Evolutionary conservation across 2,329 filamentous ascomycete genomes (phyloP).

Genomic region (Hymenoscyphus albidus): DNA sequence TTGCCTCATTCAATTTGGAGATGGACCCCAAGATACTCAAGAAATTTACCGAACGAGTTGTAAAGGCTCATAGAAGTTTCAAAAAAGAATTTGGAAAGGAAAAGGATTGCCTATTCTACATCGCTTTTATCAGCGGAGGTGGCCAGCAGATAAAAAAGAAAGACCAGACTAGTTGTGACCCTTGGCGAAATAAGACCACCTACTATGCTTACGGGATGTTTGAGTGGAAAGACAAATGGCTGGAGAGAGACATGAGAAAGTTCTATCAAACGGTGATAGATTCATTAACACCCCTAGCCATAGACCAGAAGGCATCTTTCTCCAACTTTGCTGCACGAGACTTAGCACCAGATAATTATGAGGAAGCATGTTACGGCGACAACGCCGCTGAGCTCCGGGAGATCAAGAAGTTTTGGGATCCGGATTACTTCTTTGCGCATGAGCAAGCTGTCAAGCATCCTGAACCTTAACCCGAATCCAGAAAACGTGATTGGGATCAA

Average conservation of each 20-base stretch:
- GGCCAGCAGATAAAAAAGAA: neutral
- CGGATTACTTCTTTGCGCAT: neutral
- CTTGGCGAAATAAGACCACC: neutral
- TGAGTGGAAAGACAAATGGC: neutral
- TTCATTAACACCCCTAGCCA: neutral
- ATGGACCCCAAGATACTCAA: neutral
- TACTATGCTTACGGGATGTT: neutral
- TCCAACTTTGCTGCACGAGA: neutral
- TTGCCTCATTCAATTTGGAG: neutral
- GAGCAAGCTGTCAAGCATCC: neutral
- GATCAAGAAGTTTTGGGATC: neutral
- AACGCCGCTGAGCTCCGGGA: neutral
- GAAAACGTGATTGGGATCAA: neutral
- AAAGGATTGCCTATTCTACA: neutral
- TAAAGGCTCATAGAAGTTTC: neutral
- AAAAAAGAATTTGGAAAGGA: neutral
- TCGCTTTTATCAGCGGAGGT: neutral
- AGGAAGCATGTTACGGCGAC: neutral
- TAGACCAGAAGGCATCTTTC: neutral
- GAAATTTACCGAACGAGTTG: neutral
- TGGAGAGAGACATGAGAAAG: neutral
- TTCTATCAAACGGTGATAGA: neutral
- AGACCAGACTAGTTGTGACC: neutral
- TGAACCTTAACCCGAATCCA: neutral
- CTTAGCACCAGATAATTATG: neutral